Evolutionary conservation across 371 early-diverging fungal species (phyloP).

Genomic region (Polyrhizophydium stewartii): DNA sequence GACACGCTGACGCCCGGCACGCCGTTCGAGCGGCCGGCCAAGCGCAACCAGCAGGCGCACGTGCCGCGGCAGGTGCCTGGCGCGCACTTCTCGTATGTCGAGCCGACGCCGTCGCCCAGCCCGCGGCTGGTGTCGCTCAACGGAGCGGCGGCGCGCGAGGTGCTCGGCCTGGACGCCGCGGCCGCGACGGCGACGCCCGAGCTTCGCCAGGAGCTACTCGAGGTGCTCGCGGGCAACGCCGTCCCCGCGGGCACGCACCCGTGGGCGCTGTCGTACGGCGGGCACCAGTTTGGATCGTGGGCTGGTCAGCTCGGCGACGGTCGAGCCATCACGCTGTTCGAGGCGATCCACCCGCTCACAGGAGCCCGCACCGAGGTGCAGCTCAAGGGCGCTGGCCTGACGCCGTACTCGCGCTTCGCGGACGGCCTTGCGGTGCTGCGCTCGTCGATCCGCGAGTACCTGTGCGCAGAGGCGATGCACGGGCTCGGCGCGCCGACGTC

Average conservation of each 20-base stretch:
- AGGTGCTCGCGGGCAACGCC: slow-evolving; percentile 11
- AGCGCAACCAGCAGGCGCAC: slow-evolving; percentile 4
- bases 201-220: slow-evolving; percentile 6
- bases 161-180: slow-evolving; percentile 46
- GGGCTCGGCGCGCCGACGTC: slow-evolving; percentile 77
- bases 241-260: slow-evolving; percentile 54
- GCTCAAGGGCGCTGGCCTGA: slow-evolving; percentile 63
- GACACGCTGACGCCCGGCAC: slow-evolving; percentile 24
- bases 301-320: slow-evolving; percentile 79
- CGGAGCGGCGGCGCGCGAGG: slow-evolving; percentile 28
- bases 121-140: slow-evolving; percentile 38
- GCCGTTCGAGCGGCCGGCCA: slow-evolving; percentile 9
- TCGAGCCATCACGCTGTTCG: slow-evolving; percentile 77
- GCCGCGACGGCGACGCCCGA: neutral
- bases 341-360: slow-evolving; percentile 11
- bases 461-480: slow-evolving; percentile 75
- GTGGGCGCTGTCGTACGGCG: slow-evolving; percentile 83
- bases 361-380: neutral
- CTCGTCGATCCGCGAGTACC: slow-evolving; percentile 66
- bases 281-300: slow-evolving; percentile 83
- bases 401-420: slow-evolving; percentile 84
- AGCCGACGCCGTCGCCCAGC: slow-evolving; percentile 45
- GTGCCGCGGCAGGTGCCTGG: slow-evolving; percentile 49
- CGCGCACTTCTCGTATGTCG: slow-evolving; percentile 56
- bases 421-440: slow-evolving; percentile 87